Evolutionary conservation across 2,329 filamentous ascomycete species (phyloP).

Genomic region (Helminthosporium solani): DNA sequence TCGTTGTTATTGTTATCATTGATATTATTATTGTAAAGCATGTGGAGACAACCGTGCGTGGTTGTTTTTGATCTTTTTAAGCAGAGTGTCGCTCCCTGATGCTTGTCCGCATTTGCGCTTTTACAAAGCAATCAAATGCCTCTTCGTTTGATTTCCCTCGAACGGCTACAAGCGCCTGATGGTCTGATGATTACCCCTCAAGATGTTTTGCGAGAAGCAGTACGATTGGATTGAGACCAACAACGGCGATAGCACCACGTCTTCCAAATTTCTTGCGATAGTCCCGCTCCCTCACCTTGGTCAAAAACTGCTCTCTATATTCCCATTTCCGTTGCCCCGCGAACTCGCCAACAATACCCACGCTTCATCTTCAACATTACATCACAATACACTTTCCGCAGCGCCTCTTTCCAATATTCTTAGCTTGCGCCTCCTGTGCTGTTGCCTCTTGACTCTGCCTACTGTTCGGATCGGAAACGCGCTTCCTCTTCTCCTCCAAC

Average conservation of each 20-base stretch:
- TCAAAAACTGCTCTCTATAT: too few species aligned
- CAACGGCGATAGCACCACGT: too few species aligned
- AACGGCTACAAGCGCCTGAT: slow-evolving; percentile 1
- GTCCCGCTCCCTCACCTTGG: too few species aligned
- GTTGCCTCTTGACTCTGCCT: not conserved
- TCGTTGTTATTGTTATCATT: too few species aligned
- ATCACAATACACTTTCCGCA: slow-evolving; percentile 16
- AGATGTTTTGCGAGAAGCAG: not conserved
- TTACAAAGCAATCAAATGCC: not conserved
- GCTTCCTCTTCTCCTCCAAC: slow-evolving; percentile 16
- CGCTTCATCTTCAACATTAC: slow-evolving; percentile 15
- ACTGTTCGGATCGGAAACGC: slow-evolving; percentile 10
- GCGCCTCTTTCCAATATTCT: not conserved
- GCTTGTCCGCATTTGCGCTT: not conserved
- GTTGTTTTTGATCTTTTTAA: slow-evolving; percentile 6
- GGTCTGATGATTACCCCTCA: not conserved
- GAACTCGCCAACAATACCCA: not conserved
- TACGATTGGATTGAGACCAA: too few species aligned
- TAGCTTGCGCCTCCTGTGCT: slow-evolving; percentile 1
- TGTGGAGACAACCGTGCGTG: not conserved
- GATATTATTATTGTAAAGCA: not conserved
- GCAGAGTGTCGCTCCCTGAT: slow-evolving; percentile 2
- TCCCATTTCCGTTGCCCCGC: not conserved
- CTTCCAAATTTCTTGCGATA: too few species aligned
- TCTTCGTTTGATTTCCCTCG: not conserved